phyloP scores from a whole-genome alignment of 768 basidiomycete species.

The Candolleomyces efflorescens region DNA sequence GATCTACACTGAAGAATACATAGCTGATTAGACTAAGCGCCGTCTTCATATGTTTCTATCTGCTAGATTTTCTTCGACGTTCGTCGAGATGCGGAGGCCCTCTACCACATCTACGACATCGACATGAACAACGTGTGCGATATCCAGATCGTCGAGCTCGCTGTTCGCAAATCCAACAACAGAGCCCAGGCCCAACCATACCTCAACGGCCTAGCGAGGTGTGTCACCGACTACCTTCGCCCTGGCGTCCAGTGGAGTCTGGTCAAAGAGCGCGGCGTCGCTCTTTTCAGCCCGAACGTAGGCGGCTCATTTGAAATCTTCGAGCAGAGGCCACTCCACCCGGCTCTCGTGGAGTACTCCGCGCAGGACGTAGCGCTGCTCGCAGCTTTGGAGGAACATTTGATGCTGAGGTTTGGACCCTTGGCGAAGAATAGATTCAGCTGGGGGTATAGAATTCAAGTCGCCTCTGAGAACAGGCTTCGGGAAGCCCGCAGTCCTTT shows the following conservation, averaged over 20 bases:
- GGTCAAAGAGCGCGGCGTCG: conserved; percentile 25
- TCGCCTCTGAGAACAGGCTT: neutral
- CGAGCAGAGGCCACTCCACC: conserved; percentile 12
- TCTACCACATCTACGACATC: conserved; percentile 24
- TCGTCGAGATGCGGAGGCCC: conserved; percentile 30
- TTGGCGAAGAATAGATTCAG: conserved; percentile 8
- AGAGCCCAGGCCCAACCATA: conserved; percentile 16
- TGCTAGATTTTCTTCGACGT: conserved; percentile 26
- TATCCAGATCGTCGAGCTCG: conserved; percentile 29
- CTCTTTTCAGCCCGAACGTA: conserved; percentile 25
- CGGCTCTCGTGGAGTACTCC: conserved; percentile 9
- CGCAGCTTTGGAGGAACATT: conserved; percentile 1
- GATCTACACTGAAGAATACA: neutral
- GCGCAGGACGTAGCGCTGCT: conserved; percentile 15
- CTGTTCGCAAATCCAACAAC: conserved; percentile 18
- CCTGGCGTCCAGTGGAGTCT: conserved; percentile 19
- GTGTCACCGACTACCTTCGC: conserved; percentile 21
- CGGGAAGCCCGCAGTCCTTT: neutral
- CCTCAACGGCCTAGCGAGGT: conserved; percentile 21
- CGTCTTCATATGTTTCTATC: neutral
- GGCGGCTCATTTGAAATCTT: conserved; percentile 19
- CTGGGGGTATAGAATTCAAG: neutral
- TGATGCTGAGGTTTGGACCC: conserved; percentile 11
- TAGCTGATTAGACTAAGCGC: neutral
- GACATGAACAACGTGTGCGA: conserved; percentile 26